phyloP scores from a whole-genome alignment of 495 filamentous ascomycete species.

The Penicillium nucicola region DNA sequence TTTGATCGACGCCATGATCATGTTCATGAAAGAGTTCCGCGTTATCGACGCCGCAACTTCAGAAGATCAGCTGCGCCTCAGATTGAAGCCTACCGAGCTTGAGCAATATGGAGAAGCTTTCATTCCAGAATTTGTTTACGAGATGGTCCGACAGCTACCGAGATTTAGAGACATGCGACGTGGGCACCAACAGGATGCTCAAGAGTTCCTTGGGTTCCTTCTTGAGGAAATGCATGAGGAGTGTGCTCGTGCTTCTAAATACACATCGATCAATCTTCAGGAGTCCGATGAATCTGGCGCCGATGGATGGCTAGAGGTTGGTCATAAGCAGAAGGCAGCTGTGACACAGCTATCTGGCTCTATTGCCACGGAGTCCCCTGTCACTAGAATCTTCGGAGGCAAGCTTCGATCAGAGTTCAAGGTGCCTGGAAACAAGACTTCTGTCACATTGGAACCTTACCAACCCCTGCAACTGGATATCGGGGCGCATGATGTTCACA shows the following conservation, averaged over 20 bases:
- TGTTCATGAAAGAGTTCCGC: constrained; percentile 93
- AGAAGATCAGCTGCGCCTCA: constrained; percentile 66
- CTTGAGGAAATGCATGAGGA: constrained; percentile 93
- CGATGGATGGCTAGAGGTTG: constrained; percentile 88
- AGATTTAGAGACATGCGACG: constrained; percentile 90
- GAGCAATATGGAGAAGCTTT: constrained; percentile 91
- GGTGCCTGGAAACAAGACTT: constrained; percentile 82
- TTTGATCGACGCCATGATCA: constrained; percentile 90
- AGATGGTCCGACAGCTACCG: constrained; percentile 79
- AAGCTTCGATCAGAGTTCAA: constrained; percentile 86
- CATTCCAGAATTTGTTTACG: constrained; percentile 92
- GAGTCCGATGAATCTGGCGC: constrained; percentile 38
- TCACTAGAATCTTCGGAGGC: constrained; percentile 93
- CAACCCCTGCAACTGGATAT: constrained; percentile 96
- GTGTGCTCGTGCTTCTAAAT: constrained; percentile 71
- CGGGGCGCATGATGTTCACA: constrained; percentile 74
- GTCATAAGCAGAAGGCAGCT: constrained; percentile 81
- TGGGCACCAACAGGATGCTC: constrained; percentile 96
- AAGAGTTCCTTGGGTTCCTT: constrained; percentile 94
- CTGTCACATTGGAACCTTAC: constrained; percentile 88
- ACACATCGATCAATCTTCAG: constrained; percentile 40
- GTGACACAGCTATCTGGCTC: constrained; percentile 85
- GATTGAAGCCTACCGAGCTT: constrained; percentile 75
- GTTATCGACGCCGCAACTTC: constrained; percentile 75
- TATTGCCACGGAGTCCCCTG: constrained; percentile 68